Conservation (phyloP, 768 basidiomycete genomes). For the Kwoniella mangroviensis region DNA sequence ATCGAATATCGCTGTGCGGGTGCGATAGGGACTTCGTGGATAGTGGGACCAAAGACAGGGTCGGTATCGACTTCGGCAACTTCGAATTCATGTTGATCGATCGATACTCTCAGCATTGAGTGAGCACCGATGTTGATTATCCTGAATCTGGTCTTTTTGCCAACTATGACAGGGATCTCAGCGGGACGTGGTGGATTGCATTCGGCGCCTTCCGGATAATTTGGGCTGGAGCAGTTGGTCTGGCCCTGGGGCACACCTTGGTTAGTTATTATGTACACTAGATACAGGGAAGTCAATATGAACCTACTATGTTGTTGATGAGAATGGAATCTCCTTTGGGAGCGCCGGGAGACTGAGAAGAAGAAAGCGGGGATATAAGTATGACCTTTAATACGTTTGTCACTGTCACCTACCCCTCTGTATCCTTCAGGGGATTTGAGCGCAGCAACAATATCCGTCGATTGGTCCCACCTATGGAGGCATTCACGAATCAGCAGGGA, state of each 20-base stretch:
- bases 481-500: neutral
- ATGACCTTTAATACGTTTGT: neutral
- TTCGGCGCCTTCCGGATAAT: neutral
- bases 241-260: neutral
- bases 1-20: slow-evolving; percentile 41
- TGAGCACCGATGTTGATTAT: slow-evolving; percentile 33
- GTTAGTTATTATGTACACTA: neutral
- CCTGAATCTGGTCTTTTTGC: slow-evolving; percentile 32
- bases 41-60: slow-evolving; percentile 15
- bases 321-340: slow-evolving; percentile 34
- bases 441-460: slow-evolving; percentile 25
- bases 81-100: slow-evolving; percentile 32
- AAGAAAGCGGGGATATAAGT: neutral
- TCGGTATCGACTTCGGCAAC: slow-evolving; percentile 44
- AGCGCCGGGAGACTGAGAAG: slow-evolving; percentile 24
- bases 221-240: slow-evolving; percentile 21
- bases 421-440: slow-evolving; percentile 28
- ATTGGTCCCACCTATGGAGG: slow-evolving; percentile 23
- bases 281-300: neutral
- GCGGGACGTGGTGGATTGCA: slow-evolving; percentile 24
- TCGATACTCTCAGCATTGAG: slow-evolving; percentile 25
- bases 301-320: slow-evolving; percentile 39
- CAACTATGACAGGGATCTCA: slow-evolving; percentile 26
- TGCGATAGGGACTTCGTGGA: slow-evolving; percentile 36
- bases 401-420: slow-evolving; percentile 25